Evolutionary conservation across 352 stramenopile species (phyloP).

Genomic region (Globisporangium acanthophoron): DNA sequence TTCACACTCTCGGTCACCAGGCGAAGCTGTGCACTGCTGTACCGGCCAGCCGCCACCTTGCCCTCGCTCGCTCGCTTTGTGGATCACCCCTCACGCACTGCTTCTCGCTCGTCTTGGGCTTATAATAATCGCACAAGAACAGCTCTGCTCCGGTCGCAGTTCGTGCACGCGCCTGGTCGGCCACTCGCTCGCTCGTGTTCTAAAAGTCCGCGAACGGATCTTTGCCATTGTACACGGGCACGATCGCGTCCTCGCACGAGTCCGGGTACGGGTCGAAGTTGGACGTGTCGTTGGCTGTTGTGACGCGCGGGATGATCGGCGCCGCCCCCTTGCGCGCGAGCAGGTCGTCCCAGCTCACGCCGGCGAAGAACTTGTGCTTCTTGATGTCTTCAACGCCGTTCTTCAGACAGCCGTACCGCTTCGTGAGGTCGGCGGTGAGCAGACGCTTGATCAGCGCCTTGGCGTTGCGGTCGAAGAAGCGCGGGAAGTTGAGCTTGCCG

Average conservation of each 20-base stretch:
- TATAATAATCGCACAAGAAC: no score
- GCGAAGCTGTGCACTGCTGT: no score
- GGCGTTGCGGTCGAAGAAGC: slow-evolving; percentile 93
- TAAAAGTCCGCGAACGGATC: slow-evolving; percentile 94
- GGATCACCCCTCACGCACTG: no score
- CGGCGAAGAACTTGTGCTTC: slow-evolving; percentile 95
- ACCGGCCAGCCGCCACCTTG: background rate
- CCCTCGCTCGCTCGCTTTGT: background rate
- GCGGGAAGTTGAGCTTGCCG: slow-evolving; percentile 93
- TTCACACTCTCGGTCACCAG: background rate
- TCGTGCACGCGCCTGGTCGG: background rate
- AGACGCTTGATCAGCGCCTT: slow-evolving; percentile 97
- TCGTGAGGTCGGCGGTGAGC: slow-evolving; percentile 94
- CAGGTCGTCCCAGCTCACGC: slow-evolving; percentile 90
- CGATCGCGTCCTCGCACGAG: slow-evolving; percentile 83
- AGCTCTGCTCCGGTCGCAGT: no score
- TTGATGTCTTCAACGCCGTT: slow-evolving; percentile 95
- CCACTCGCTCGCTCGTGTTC: slow-evolving; percentile 11
- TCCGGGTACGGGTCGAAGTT: slow-evolving; percentile 98
- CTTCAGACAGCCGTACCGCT: slow-evolving; percentile 96
- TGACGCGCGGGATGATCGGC: slow-evolving; percentile 92
- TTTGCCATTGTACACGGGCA: slow-evolving; percentile 90
- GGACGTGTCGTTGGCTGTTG: slow-evolving; percentile 90
- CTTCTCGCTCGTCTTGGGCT: no score
- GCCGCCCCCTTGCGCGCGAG: slow-evolving; percentile 85